phyloP scores from a whole-genome alignment of 768 basidiomycete genomes.

The Dentipellis fragilis region DNA sequence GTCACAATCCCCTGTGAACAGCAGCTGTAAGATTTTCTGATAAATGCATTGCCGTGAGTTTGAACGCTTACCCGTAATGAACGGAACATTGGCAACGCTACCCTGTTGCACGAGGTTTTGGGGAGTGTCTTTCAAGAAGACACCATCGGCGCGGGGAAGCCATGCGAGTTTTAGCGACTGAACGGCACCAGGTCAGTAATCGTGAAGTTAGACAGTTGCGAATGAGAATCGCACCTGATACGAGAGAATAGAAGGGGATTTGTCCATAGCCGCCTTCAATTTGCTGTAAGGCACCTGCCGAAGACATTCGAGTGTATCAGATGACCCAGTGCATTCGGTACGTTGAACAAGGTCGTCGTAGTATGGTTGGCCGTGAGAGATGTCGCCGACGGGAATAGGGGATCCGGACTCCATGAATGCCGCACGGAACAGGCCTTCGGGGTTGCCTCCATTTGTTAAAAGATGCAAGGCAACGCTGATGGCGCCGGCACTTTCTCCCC shows the following conservation, averaged over 20 bases:
- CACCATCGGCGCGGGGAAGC: conserved; percentile 30
- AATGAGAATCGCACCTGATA: conserved; percentile 18
- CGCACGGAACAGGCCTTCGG: conserved; percentile 15
- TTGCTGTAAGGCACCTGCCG: conserved; percentile 23
- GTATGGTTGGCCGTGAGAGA: conserved; percentile 19
- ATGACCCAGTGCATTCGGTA: conserved; percentile 24
- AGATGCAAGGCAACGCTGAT: conserved; percentile 23
- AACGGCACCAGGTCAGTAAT: not conserved
- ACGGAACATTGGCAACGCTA: conserved; percentile 19
- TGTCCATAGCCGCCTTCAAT: conserved; percentile 23
- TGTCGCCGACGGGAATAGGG: conserved; percentile 12
- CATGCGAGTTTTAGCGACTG: conserved; percentile 23
- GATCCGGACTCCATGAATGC: conserved; percentile 19
- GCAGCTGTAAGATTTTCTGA: conserved; percentile 11
- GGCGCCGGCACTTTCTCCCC: conserved; percentile 31
- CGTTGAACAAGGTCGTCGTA: conserved; percentile 31
- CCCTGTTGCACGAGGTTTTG: conserved; percentile 24
- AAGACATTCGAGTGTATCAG: conserved; percentile 33
- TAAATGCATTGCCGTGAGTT: not conserved
- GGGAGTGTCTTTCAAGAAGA: conserved; percentile 26
- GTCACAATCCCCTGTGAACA: conserved; percentile 18
- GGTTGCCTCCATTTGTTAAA: conserved; percentile 13
- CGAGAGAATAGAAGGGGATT: conserved; percentile 18
- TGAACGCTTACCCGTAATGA: conserved; percentile 3
- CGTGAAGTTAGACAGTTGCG: not conserved